Evolutionary conservation across 2,329 filamentous ascomycete genomes (phyloP).

Genomic region (Trichoderma simmonsii): DNA sequence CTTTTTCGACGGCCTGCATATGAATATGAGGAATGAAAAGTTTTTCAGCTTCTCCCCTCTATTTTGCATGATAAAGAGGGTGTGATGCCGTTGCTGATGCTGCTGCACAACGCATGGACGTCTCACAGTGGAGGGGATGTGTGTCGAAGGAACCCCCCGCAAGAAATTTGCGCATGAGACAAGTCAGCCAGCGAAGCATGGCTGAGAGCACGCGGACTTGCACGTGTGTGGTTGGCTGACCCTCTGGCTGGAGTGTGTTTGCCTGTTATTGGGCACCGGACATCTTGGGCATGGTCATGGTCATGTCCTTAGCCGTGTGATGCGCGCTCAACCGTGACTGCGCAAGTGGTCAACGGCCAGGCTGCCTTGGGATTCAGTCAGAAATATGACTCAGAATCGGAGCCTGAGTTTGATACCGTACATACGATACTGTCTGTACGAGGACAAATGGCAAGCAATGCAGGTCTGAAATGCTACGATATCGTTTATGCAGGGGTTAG

Average conservation of each 20-base stretch:
- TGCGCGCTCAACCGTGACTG: not conserved
- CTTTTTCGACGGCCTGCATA: not conserved
- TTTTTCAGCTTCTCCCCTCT: not conserved
- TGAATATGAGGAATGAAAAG: not conserved
- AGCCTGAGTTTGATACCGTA: not conserved
- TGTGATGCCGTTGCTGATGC: conserved; percentile 4
- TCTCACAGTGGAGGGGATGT: not conserved
- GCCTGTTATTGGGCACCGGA: not conserved
- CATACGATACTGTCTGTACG: not conserved
- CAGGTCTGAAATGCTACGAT: not conserved
- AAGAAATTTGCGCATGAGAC: conserved; percentile 5
- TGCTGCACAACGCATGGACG: conserved; percentile 3
- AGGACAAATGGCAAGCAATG: not conserved
- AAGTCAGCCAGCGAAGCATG: conserved; percentile 1
- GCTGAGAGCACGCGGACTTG: conserved; percentile 13
- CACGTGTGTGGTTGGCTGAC: conserved; percentile 10
- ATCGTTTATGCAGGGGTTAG: not conserved
- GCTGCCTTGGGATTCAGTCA: not conserved
- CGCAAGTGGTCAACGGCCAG: not conserved
- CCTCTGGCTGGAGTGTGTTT: conserved; percentile 6
- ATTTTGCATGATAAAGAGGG: conserved; percentile 3
- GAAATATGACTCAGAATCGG: not conserved
- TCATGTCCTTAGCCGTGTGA: not conserved
- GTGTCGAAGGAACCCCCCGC: not conserved
- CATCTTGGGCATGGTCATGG: not conserved